phyloP scores from a whole-genome alignment of 2,329 filamentous ascomycete species.

The Neophaeococcomyces mojaviensis region DNA sequence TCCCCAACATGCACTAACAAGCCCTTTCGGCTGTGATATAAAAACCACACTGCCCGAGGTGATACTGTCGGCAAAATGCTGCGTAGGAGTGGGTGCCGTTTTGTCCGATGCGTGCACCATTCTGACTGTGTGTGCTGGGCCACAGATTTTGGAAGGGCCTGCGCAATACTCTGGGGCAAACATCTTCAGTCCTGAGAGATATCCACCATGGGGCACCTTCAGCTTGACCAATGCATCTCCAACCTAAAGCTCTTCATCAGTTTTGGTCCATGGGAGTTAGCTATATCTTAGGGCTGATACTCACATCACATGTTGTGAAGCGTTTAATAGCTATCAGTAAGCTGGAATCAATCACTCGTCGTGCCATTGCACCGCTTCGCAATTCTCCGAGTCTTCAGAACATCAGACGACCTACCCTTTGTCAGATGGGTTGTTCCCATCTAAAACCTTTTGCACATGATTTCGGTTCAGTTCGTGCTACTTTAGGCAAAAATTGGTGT shows the following conservation, averaged over 20 bases:
- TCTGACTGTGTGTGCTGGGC: constrained; percentile 27
- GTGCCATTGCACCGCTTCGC: background rate
- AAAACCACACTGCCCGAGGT: constrained; percentile 30
- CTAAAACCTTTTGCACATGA: too few relatives aligned
- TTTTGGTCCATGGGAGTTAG: background rate
- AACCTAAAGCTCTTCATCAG: constrained; percentile 20
- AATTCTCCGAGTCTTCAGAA: too few relatives aligned
- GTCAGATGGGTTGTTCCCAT: too few relatives aligned
- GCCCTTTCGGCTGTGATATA: constrained; percentile 29
- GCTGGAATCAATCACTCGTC: background rate
- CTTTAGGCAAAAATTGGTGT: too few relatives aligned
- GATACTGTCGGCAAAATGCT: constrained; percentile 33
- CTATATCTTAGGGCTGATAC: background rate
- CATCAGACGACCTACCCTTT: too few relatives aligned
- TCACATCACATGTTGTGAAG: constrained; percentile 21
- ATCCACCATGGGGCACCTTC: constrained; percentile 28
- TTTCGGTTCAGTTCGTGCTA: too few relatives aligned
- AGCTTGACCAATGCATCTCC: constrained; percentile 32
- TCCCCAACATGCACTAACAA: constrained; percentile 32
- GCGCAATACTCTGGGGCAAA: constrained; percentile 23
- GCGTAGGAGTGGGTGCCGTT: constrained; percentile 24
- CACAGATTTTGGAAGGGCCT: constrained; percentile 24
- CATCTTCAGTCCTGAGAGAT: constrained; percentile 29
- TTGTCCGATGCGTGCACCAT: constrained; percentile 30
- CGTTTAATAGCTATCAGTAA: constrained; percentile 12